These are phyloP conservation scores for Hyaloscypha variabilis DNA, from an alignment of 495 filamentous ascomycete genomes.

Conservation along the genomic window DNA sequence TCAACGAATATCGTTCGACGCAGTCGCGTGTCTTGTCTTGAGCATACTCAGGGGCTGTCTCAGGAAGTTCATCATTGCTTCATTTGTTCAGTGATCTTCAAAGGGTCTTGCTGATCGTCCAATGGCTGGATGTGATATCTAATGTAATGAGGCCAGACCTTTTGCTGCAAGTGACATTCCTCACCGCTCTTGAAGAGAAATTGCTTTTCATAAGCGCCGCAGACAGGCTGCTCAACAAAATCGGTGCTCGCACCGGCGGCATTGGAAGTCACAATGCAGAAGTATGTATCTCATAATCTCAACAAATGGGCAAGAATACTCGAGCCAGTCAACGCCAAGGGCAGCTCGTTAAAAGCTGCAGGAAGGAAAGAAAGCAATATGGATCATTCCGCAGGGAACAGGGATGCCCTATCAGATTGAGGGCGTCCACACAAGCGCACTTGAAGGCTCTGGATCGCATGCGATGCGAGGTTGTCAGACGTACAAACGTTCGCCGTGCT, in stretches of 20 bases:
- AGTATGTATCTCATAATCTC: background rate
- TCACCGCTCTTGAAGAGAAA: background rate
- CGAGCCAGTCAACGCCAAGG: background rate
- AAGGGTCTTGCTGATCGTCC: constrained; percentile 1
- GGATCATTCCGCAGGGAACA: background rate
- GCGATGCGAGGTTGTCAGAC: background rate
- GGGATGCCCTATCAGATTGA: background rate
- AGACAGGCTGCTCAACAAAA: background rate
- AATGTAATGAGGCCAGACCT: background rate
- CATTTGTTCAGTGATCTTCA: constrained; percentile 7
- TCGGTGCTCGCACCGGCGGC: background rate
- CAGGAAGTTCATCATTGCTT: constrained; percentile 1
- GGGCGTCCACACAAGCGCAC: background rate
- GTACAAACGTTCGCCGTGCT: constrained; percentile 4
- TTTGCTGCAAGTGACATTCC: background rate
- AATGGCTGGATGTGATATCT: background rate
- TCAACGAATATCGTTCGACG: background rate
- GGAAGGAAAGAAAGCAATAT: background rate
- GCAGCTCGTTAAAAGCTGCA: constrained; percentile 2
- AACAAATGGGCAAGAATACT: background rate
- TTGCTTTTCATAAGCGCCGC: constrained; percentile 1
- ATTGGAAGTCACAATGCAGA: background rate
- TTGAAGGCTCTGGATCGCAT: background rate
- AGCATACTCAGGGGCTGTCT: constrained; percentile 4
- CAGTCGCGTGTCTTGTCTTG: background rate